Base-by-base conservation (phyloP, 169 alveolate species). In the Eimeria maxima region DNA sequence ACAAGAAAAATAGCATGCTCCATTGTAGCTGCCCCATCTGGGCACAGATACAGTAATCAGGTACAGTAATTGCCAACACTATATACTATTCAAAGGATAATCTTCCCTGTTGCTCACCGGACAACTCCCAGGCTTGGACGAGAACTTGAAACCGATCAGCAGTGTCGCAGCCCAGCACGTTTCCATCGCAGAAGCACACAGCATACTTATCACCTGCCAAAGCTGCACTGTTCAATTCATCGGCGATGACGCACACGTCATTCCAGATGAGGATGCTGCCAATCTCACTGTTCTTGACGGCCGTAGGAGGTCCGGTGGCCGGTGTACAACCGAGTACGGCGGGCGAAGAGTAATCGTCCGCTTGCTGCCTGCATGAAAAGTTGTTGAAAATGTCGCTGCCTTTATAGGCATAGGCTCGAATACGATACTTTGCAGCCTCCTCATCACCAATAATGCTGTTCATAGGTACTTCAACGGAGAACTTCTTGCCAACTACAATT, bases 181-280 rank as follows among this genome's bases (percentile, higher is more conserved):
- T 50, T 44, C 96, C 96, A 42, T 93, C 93, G 53, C 96, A 93
- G 45, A 93, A 81, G 89, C 96, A 93, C 53, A 93, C 50, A 22
- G 94, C 96, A 55, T 65, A 93, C 69, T n/a, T 22, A 10, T 45
- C 89, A 67, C 96, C 96, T 6, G 88, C 94, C 42, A 73, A 10
- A 7, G 83, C 76, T 16, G 55, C 78, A 4, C 55, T 45, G 10
- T 80, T 13, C n/a, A 65, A 11, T 45, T 67, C 89, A 57, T 93
- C 96, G 47, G 29, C 67, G 47, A 93, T 71, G 80, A 93, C 78
- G 89, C 57, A 63, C 38, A 83, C 90, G 10, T 67, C 60, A 16
- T 65, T 65, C 96, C 96, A 93, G 0, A 69, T 6, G 27, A 71
- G 50, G 60, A 55, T 53, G 78, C 67, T 53, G 63, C 89, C 83